Evolutionary conservation across 441 rosid species (phyloP).

Genomic region (Cnidoscolus chayamansa): DNA sequence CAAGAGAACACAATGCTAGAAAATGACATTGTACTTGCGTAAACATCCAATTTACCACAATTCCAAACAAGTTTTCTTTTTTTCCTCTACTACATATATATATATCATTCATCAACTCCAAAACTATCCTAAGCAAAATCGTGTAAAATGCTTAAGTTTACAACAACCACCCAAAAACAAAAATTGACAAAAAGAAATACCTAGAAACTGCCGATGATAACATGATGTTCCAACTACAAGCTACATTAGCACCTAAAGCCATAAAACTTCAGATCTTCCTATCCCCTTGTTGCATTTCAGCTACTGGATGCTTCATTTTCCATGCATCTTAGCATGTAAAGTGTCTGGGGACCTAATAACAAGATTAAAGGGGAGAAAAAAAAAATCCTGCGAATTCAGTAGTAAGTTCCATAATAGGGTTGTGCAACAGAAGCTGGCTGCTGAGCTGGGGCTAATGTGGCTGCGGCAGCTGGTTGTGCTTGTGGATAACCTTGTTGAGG

Average conservation of each 20-base stretch:
- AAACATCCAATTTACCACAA: too few relatives aligned
- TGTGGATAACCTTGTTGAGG: slow-evolving; percentile 63
- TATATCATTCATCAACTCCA: too few relatives aligned
- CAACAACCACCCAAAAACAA: neutral
- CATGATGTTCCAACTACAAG: neutral
- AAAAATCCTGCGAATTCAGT: slow-evolving; percentile 26
- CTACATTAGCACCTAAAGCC: slow-evolving; percentile 10
- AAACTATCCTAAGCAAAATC: too few relatives aligned
- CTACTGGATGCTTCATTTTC: too few relatives aligned
- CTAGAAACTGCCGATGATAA: neutral
- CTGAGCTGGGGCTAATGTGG: slow-evolving; percentile 57
- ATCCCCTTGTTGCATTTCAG: too few relatives aligned
- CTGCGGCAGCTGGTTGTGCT: slow-evolving; percentile 55
- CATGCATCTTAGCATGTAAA: neutral
- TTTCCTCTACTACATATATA: too few relatives aligned
- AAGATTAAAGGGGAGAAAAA: neutral
- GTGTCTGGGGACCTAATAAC: neutral
- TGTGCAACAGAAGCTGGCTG: slow-evolving; percentile 65
- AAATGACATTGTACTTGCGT: too few relatives aligned
- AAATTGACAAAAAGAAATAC: neutral
- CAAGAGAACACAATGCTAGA: too few relatives aligned
- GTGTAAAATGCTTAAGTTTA: too few relatives aligned
- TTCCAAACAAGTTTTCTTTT: too few relatives aligned
- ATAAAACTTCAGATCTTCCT: neutral
- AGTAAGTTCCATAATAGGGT: slow-evolving; percentile 73